Percentiles rank a stretch among this genome's conserved stretches.
phyloP scores from a whole-genome alignment of 495 filamentous ascomycete genomes.

The Hypoxylon intermedium region DNA sequence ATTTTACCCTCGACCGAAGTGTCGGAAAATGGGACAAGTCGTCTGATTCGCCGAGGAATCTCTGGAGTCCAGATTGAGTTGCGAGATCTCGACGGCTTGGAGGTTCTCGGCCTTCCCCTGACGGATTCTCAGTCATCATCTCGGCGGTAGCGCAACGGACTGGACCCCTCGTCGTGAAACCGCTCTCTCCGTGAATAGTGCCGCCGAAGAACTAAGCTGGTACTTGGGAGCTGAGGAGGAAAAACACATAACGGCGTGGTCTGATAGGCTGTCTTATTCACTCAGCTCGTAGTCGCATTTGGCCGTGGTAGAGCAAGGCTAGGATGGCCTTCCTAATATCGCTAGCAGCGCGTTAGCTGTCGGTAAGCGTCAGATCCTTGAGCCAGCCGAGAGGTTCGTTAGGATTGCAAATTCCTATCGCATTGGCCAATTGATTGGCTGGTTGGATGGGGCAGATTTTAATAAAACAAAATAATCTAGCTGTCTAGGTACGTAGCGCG shows the following conservation, averaged over 20 bases:
- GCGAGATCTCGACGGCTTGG: conserved; percentile 8
- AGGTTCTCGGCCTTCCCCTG: conserved; percentile 10
- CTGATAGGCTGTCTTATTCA: conserved; percentile 20
- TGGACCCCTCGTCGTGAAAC: no score
- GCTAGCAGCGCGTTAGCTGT: conserved; percentile 25
- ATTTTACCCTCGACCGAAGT: conserved; percentile 18
- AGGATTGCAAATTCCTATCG: conserved; percentile 19
- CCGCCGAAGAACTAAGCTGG: conserved; percentile 6
- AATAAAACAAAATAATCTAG: no score
- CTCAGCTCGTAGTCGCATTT: conserved; percentile 12
- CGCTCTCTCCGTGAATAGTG: not conserved
- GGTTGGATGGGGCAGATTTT: conserved; percentile 18
- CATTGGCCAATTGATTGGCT: conserved; percentile 24
- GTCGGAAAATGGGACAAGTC: conserved; percentile 19
- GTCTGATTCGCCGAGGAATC: conserved; percentile 5
- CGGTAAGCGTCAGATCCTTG: conserved; percentile 31
- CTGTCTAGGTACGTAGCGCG: no score
- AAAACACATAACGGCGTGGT: conserved; percentile 1
- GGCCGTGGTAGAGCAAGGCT: conserved; percentile 9
- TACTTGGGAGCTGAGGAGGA: conserved; percentile 24
- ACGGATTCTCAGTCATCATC: not conserved
- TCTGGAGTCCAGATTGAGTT: conserved; percentile 14
- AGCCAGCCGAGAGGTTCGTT: conserved; percentile 13
- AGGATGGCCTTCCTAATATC: conserved; percentile 33
- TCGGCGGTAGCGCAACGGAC: not conserved